Percentiles rank a stretch among this genome's conserved stretches.
phyloP scores from a whole-genome alignment of 1,139 yeast species.

The Yamadazyma siamensis region DNA sequence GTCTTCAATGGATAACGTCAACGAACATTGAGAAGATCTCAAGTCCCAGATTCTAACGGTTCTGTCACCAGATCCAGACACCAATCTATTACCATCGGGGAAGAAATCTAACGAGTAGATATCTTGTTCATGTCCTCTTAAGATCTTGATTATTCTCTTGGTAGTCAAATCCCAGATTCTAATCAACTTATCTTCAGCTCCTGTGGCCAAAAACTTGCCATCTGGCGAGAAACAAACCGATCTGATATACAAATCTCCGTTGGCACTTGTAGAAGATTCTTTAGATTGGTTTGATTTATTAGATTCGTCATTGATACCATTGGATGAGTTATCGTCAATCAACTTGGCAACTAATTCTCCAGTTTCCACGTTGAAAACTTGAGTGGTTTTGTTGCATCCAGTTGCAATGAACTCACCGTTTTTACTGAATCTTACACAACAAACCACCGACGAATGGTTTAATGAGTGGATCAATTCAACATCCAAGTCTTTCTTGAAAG shows the following conservation, averaged over 20 bases:
- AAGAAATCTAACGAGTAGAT: constrained; percentile 93
- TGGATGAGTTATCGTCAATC: constrained; percentile 69
- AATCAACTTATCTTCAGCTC: constrained; percentile 96
- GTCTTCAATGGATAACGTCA: constrained; percentile 89
- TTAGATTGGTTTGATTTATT: constrained; percentile 23
- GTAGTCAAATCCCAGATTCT: constrained; percentile 95
- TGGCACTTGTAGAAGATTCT: constrained; percentile 36
- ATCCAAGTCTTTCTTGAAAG: constrained; percentile 64
- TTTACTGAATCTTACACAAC: constrained; percentile 91
- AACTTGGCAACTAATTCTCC: constrained; percentile 88
- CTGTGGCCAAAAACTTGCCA: constrained; percentile 93
- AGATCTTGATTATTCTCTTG: constrained; percentile 79
- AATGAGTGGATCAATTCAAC: constrained; percentile 86
- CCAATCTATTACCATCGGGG: constrained; percentile 92
- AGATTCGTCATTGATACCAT: constrained; percentile 33
- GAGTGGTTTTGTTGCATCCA: constrained; percentile 95
- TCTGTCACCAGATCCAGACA: constrained; percentile 95
- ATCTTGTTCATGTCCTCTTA: constrained; percentile 97
- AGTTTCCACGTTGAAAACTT: constrained; percentile 87
- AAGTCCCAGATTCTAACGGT: constrained; percentile 97
- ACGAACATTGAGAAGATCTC: constrained; percentile 84
- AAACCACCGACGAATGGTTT: constrained; percentile 91
- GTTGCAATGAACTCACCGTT: constrained; percentile 95
- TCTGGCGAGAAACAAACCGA: constrained; percentile 97
- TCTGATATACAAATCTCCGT: constrained; percentile 86